phyloP scores from a whole-genome alignment of 2,329 filamentous ascomycete genomes.

The Sclerotinia borealis region DNA sequence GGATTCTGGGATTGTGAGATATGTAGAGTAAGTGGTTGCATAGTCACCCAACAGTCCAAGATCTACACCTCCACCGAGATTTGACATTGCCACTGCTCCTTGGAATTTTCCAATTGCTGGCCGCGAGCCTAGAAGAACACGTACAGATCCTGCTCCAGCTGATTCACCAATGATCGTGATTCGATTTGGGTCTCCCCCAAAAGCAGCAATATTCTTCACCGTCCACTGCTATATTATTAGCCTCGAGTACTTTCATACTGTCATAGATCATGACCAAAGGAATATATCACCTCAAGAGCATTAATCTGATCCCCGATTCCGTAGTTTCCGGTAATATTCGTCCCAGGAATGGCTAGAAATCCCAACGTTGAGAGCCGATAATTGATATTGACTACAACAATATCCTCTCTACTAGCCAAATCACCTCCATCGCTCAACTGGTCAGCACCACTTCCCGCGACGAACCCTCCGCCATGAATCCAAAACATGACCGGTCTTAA shows the following conservation, averaged over 20 bases:
- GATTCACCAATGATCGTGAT: conserved; percentile 47
- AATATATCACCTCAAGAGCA: conserved; percentile 36
- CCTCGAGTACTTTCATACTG: too few relatives aligned
- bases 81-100: conserved; percentile 44
- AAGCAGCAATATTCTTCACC: conserved; percentile 38
- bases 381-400: conserved; percentile 28
- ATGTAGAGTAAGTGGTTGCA: conserved; percentile 48
- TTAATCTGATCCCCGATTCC: conserved; percentile 47
- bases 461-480: conserved; percentile 34
- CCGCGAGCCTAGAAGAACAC: conserved; percentile 43
- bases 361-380: conserved; percentile 28
- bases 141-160: conserved; percentile 45
- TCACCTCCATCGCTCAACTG: conserved; percentile 26
- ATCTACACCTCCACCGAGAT: conserved; percentile 45
- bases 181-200: conserved; percentile 41
- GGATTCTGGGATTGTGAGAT: conserved; percentile 45
- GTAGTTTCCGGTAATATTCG: conserved; percentile 45
- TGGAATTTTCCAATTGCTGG: conserved; percentile 42
- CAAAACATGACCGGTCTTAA: conserved; percentile 34
- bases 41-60: conserved; percentile 43
- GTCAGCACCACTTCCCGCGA: conserved; percentile 23
- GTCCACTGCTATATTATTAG: conserved; percentile 37
- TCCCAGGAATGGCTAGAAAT: conserved; percentile 44
- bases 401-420: conserved; percentile 27
- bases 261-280: neutral